phyloP scores from a whole-genome alignment of 139 green algal genomes.

The Mychonastes homosphaera region DNA sequence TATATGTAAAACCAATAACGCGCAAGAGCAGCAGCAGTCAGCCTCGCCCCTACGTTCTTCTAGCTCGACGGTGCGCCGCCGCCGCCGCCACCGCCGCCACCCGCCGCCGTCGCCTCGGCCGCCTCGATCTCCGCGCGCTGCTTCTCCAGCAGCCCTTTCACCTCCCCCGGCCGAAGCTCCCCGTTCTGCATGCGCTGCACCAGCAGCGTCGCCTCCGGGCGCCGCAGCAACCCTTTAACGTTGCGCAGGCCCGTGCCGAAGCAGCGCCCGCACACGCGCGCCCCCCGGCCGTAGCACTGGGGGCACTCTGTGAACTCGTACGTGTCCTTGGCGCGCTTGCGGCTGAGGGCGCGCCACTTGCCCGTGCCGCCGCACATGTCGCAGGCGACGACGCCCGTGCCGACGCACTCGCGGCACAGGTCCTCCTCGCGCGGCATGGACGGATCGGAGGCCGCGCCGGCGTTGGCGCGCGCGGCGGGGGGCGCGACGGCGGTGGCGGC shows the following conservation, averaged over 20 bases:
- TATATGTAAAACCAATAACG: too few relatives aligned
- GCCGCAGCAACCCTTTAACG: slow-evolving; percentile 79
- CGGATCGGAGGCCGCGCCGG: slow-evolving; percentile 17
- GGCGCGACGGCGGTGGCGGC: not conserved
- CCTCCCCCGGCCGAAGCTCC: slow-evolving; percentile 66
- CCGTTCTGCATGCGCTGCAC: slow-evolving; percentile 92
- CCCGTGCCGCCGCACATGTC: slow-evolving; percentile 98
- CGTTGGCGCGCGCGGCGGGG: slow-evolving; percentile 11
- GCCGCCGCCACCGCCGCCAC: too few relatives aligned
- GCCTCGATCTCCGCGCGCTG: too few relatives aligned
- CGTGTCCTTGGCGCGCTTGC: slow-evolving; percentile 85
- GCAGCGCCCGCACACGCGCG: slow-evolving; percentile 86
- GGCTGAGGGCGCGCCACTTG: slow-evolving; percentile 92
- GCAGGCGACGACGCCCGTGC: slow-evolving; percentile 65
- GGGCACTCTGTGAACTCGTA: slow-evolving; percentile 99
- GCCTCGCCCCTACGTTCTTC: too few relatives aligned
- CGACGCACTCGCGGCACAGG: slow-evolving; percentile 69
- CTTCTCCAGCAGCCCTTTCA: too few relatives aligned
- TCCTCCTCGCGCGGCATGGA: not conserved
- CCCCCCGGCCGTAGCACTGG: slow-evolving; percentile 87
- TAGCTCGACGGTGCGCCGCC: too few relatives aligned
- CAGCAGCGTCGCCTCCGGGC: slow-evolving; percentile 77
- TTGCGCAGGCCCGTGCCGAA: slow-evolving; percentile 90
- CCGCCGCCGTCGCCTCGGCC: too few relatives aligned
- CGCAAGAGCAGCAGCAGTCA: too few relatives aligned